Conservation (phyloP, 768 basidiomycete species). For the Trametes cubensis region DNA sequence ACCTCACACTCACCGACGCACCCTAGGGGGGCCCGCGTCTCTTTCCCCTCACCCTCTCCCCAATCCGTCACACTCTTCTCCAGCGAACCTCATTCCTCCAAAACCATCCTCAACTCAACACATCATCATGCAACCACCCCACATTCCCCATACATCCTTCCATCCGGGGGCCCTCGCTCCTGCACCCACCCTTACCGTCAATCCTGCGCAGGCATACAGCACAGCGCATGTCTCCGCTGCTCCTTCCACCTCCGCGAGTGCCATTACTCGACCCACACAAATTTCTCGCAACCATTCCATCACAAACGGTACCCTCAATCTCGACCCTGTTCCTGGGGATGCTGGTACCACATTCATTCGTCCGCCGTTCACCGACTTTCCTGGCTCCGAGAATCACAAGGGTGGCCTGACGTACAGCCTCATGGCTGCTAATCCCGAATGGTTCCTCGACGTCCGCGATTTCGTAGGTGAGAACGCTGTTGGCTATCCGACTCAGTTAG, state of each 20-base stretch:
- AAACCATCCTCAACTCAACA: too few relatives aligned
- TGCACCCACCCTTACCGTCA: not conserved
- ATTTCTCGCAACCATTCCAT: conserved; percentile 14
- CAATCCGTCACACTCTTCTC: not conserved
- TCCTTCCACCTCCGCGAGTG: not conserved
- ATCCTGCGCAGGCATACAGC: not conserved
- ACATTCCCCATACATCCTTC: not conserved
- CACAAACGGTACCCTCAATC: conserved; percentile 24
- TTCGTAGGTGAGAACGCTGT: conserved; percentile 60
- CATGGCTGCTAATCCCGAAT: conserved; percentile 76
- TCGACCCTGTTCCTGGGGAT: conserved; percentile 70
- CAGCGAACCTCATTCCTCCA: not conserved
- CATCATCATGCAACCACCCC: not conserved
- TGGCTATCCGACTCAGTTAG: conserved; percentile 73
- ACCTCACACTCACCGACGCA: conserved; percentile 27
- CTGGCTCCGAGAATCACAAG: conserved; percentile 57
- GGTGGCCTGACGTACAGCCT: conserved; percentile 73
- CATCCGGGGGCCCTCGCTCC: conserved; percentile 7
- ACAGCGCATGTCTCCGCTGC: not conserved
- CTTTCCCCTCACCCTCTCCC: not conserved
- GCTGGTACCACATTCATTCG: conserved; percentile 69
- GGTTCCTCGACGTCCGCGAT: conserved; percentile 76
- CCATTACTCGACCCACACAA: not conserved
- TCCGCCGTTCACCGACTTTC: conserved; percentile 72
- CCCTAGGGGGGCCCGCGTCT: not conserved